Evolutionary conservation across 1,284 basidiomycete species (phyloP).

Genomic region (Hemileia vastatrix): DNA sequence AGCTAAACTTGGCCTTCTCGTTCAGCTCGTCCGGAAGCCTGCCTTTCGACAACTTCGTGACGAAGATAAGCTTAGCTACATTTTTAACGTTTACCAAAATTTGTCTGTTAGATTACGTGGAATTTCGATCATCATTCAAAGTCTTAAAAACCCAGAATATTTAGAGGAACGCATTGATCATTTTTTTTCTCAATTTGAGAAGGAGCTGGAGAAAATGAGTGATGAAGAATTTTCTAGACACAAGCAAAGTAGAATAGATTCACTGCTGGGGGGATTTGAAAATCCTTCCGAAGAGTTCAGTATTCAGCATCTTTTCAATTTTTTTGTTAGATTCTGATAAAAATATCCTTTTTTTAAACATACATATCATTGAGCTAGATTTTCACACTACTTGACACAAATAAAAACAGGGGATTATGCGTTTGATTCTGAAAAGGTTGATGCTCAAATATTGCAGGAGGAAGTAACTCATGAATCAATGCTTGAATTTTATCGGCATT

Average conservation of each 20-base stretch:
- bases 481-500: conserved; percentile 32
- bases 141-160: conserved; percentile 71
- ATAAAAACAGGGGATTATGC: conserved; percentile 32
- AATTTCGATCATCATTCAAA: conserved; percentile 80
- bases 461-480: conserved; percentile 37
- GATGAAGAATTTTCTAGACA: conserved; percentile 59
- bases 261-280: conserved; percentile 63
- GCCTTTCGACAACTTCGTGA: conserved; percentile 92
- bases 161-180: conserved; percentile 79
- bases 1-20: conserved; percentile 46
- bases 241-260: conserved; percentile 57
- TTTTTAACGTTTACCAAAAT: conserved; percentile 52
- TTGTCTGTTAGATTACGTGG: conserved; percentile 61
- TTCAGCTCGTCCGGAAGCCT: conserved; percentile 74
- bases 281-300: conserved; percentile 56
- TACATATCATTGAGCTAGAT: conserved; percentile 1
- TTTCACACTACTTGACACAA: conserved; percentile 37
- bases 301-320: neutral
- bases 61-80: conserved; percentile 90
- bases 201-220: conserved; percentile 47
- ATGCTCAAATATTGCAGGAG: conserved; percentile 33
- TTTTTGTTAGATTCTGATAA: neutral
- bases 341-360: neutral
- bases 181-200: conserved; percentile 54
- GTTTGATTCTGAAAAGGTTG: conserved; percentile 28